phyloP scores from a whole-genome alignment of 169 alveolate species.

The Theileria equi region DNA sequence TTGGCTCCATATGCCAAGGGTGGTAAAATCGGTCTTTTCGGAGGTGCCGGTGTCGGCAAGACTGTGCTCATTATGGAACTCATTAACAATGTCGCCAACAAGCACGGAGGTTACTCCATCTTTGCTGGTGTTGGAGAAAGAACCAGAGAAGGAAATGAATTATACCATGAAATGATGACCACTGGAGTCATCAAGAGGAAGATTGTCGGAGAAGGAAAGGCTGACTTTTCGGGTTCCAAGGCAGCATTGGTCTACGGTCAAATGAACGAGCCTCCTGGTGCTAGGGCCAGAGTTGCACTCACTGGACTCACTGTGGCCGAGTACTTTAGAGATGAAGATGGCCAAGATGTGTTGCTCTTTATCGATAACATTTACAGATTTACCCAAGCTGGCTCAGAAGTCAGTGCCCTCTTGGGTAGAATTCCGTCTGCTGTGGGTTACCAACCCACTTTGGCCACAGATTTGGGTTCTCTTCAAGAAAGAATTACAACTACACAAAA shows the following conservation, averaged over 20 bases:
- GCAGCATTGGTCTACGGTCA: conserved; percentile 97
- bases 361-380: conserved; percentile 95
- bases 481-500: conserved; percentile 95
- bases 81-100: conserved; percentile 95
- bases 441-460: conserved; percentile 98
- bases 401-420: conserved; percentile 95
- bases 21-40: conserved; percentile 98
- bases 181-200: conserved; percentile 79
- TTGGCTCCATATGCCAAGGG: conserved; percentile 98
- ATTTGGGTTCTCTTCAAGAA: conserved; percentile 94
- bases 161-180: conserved; percentile 95
- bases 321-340: conserved; percentile 96
- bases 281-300: conserved; percentile 97
- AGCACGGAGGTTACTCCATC: conserved; percentile 98
- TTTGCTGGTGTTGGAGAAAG: conserved; percentile 99
- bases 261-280: conserved; percentile 99
- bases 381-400: conserved; percentile 97
- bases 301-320: conserved; percentile 98
- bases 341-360: conserved; percentile 93
- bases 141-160: conserved; percentile 97
- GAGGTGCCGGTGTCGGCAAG: conserved; percentile 99
- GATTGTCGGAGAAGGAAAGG: conserved; percentile 38
- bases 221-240: conserved; percentile 89
- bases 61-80: conserved; percentile 97
- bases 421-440: conserved; percentile 98